A percentile compares a stretch with the other conserved stretches of the same genome.
These are phyloP conservation scores for Pseudomassariella vexata DNA, from an alignment of 2,329 filamentous ascomycete genomes.

Conservation along the genomic window DNA sequence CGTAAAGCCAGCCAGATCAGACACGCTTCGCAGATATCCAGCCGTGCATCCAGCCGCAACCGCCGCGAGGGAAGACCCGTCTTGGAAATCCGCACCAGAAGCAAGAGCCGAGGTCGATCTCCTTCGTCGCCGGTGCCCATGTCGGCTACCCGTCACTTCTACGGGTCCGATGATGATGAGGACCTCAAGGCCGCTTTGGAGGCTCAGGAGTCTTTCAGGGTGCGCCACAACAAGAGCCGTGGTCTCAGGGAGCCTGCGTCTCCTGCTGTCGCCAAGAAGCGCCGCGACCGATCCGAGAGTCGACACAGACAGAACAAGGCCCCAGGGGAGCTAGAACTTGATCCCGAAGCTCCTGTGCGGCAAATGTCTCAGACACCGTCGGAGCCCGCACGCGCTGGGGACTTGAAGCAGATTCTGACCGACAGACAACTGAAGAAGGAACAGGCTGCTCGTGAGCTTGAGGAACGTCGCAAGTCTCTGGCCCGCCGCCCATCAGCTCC, in stretches of 20 bases:
- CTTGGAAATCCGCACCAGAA: conserved; percentile 56
- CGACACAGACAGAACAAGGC: conserved; percentile 27
- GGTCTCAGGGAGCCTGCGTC: conserved; percentile 27
- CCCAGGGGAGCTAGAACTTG: conserved; percentile 17
- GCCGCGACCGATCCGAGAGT: conserved; percentile 33
- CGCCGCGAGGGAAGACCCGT: conserved; percentile 42
- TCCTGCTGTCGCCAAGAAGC: conserved; percentile 21
- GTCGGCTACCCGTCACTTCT: conserved; percentile 50
- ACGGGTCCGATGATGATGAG: conserved; percentile 60
- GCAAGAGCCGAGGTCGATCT: conserved; percentile 59
- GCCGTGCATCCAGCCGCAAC: conserved; percentile 35
- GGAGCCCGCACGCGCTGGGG: conserved; percentile 40
- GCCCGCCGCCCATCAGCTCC: conserved; percentile 76
- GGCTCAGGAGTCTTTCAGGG: conserved; percentile 51
- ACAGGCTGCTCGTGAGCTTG: conserved; percentile 75
- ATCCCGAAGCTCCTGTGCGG: conserved; percentile 23
- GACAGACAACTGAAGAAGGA: conserved; percentile 65
- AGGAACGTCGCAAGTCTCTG: conserved; percentile 79
- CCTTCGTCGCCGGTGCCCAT: conserved; percentile 79
- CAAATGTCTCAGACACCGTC: conserved; percentile 3
- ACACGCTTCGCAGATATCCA: conserved; percentile 20
- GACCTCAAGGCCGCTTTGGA: conserved; percentile 48
- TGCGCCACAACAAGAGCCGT: conserved; percentile 47
- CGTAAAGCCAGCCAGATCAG: conserved; percentile 33
- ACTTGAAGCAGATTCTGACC: conserved; percentile 49